phyloP scores from a whole-genome alignment of 495 filamentous ascomycete genomes.

The Bombardia bombarda region DNA sequence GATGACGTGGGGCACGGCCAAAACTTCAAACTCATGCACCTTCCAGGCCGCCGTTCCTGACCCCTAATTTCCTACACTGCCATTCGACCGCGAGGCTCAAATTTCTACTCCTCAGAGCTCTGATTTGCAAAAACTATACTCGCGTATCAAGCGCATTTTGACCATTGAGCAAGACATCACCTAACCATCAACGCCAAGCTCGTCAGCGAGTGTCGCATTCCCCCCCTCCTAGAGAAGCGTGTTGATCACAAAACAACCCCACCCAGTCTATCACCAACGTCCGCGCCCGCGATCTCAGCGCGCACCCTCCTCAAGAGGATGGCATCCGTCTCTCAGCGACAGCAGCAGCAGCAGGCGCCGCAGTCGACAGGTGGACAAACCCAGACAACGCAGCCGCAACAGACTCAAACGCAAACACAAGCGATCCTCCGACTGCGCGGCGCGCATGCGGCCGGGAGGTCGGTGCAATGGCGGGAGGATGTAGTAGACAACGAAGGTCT shows the following conservation, averaged over 20 bases:
- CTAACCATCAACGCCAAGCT: neutral
- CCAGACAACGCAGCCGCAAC: constrained; percentile 2
- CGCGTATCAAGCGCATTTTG: no score
- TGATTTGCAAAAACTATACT: no score
- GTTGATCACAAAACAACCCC: neutral
- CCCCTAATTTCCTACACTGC: no score
- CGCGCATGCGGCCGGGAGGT: constrained; percentile 31
- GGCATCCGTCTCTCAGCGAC: constrained; percentile 12
- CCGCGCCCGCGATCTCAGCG: no score
- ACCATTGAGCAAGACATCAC: no score
- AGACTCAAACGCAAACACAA: constrained; percentile 19
- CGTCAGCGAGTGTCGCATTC: no score
- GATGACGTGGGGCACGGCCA: constrained; percentile 1
- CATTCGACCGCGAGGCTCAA: no score
- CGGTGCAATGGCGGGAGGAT: constrained; percentile 85
- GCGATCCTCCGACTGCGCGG: constrained; percentile 41
- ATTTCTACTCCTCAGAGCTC: no score
- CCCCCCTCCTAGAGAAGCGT: no score
- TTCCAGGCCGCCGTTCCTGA: no score
- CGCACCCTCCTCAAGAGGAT: no score
- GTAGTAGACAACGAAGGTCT: constrained; percentile 96
- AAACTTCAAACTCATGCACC: neutral
- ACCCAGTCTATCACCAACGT: no score
- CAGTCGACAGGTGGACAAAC: constrained; percentile 14
- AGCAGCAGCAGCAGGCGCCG: constrained; percentile 9